Evolutionary conservation across 2,329 filamentous ascomycete genomes (phyloP), one percentile per base, ranked within the genome.

Genomic region (Pezicula rhizophila): DNA sequence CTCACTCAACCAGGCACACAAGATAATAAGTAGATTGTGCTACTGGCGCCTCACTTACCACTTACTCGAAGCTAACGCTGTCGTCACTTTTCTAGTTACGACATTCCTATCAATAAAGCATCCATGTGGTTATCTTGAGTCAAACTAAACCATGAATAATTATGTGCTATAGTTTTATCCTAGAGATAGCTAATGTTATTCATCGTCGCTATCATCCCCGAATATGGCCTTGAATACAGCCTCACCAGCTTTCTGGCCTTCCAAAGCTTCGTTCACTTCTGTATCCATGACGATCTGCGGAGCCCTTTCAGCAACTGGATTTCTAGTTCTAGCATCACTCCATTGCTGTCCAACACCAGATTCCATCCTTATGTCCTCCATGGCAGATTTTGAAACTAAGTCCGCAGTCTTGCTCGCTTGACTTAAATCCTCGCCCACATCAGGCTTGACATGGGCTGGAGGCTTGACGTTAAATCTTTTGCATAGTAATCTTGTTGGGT

Each of bases 211-310:
- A 61, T 87, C 87, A 64, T 90, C 89, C 5, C 91, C 92, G 76
- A 97, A 97, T 26, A 97, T 90, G n/a, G 89, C 88, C 57, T 81
- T 88, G 60, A 96, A 90, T 0, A 96, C 84, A 39, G 87, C 87
- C 43, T 91, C 88, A 14, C 85, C 83, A 1, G 90, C 87, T 47
- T 81, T 77, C 59, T 82, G 75, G 0, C 78, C 84, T 61, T 95
- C 87, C 8, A 95, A 63, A 4, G 86, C 87, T 49, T 89, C 85
- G 59, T 96, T 96, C 56, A 74, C 79, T 54, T 89, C 86, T 0
- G 83, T 77, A 64, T 95, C 80, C 20, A 93, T 76, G 31, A 70
- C 65, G 8, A 65, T 57, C 45, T 52, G 54, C 41, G 53, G 45
- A 35, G 48, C 47, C 49, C 47, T 53, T 42, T 46, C 34, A 45